Conservation (phyloP, 495 filamentous ascomycete genomes). For the Talaromyces thailandensis region DNA sequence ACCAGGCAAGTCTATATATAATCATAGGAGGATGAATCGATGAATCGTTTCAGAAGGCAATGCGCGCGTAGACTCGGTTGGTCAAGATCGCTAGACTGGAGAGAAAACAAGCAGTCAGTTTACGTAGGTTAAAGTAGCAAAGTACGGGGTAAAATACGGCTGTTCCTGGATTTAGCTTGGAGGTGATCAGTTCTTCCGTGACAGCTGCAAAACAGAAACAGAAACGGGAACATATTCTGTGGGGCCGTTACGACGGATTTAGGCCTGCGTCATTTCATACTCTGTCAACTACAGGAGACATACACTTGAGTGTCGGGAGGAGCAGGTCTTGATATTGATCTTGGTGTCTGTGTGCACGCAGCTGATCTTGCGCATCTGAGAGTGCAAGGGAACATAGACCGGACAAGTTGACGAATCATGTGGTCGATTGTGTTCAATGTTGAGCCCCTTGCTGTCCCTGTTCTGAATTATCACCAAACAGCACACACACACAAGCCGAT, state of each 20-base stretch:
- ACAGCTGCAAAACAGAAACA: conserved; percentile 2
- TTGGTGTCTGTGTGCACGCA: not conserved
- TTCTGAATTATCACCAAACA: not conserved
- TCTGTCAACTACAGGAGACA: not conserved
- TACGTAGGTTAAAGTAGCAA: not conserved
- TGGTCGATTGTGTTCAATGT: not conserved
- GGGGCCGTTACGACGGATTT: not conserved
- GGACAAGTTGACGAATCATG: not conserved
- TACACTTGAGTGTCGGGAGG: not conserved
- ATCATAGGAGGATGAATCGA: not conserved
- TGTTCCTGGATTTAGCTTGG: not conserved
- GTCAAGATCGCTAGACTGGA: not conserved
- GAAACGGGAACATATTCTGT: not conserved
- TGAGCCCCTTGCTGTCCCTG: not conserved
- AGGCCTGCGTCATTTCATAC: not conserved
- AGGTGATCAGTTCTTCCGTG: not conserved
- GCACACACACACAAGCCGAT: not conserved
- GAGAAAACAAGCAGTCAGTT: not conserved
- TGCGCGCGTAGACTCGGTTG: not conserved
- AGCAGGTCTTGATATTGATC: not conserved
- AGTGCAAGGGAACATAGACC: not conserved
- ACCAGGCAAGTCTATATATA: not conserved
- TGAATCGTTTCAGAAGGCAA: not conserved
- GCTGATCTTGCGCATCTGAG: not conserved
- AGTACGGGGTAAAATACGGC: not conserved